Evolutionary conservation across 192 early-diverging fungal genomes (phyloP).

Genomic region (Irineochytrium annulatum): DNA sequence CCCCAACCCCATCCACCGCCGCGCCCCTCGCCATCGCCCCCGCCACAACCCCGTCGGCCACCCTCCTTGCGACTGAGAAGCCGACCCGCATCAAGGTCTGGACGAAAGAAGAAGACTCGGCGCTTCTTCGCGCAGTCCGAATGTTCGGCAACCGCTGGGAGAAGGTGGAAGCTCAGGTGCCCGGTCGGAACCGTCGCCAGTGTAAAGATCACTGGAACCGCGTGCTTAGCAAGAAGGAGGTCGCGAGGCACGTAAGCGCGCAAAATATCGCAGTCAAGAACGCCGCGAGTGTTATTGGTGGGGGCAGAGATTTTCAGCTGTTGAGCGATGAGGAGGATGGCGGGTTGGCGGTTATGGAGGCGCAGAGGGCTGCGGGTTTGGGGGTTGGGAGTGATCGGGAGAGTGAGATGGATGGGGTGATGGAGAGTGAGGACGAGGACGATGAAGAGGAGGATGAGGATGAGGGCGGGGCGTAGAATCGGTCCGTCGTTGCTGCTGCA

Average conservation of each 20-base stretch:
- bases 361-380: too few species aligned
- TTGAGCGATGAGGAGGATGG: conserved; percentile 15
- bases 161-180: conserved; percentile 14
- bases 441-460: too few species aligned
- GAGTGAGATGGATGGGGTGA: too few species aligned
- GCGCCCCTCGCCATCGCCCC: background rate
- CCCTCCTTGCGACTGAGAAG: too few species aligned
- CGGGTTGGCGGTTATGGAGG: too few species aligned
- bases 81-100: conserved; percentile 15
- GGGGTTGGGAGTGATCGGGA: too few species aligned
- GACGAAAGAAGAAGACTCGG: conserved; percentile 29
- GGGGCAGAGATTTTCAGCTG: conserved; percentile 17
- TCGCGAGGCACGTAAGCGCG: conserved; percentile 14
- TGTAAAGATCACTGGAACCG: conserved; percentile 38
- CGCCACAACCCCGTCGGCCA: conserved; percentile 6
- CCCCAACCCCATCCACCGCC: background rate
- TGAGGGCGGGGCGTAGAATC: too few species aligned
- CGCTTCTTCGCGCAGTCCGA: conserved; percentile 22
- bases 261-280: conserved; percentile 21
- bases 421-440: too few species aligned
- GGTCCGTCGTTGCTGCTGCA: too few species aligned
- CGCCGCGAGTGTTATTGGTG: conserved; percentile 3
- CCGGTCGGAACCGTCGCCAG: conserved; percentile 30
- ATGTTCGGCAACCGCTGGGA: conserved; percentile 25
- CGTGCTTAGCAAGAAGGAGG: conserved; percentile 21